These are phyloP conservation scores for Leptosphaerulina australis DNA, from an alignment of 2,329 filamentous ascomycete genomes.

Conservation along the genomic window DNA sequence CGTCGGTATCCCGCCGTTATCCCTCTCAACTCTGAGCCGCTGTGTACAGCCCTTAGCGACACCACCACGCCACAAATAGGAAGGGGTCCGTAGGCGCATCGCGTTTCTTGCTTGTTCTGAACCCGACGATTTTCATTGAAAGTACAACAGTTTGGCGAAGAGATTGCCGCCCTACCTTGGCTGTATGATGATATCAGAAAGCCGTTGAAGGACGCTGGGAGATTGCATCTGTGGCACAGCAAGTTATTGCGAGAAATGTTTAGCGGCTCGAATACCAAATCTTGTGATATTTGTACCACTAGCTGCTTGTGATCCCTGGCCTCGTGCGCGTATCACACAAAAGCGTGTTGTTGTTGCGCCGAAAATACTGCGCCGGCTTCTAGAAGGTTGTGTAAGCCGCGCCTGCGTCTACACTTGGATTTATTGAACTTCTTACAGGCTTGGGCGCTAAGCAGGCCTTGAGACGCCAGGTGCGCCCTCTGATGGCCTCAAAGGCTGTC, in stretches of 20 bases:
- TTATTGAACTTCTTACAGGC: slow-evolving; percentile 27
- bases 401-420: slow-evolving; percentile 12
- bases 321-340: slow-evolving; percentile 24
- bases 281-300: slow-evolving; percentile 16
- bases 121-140: slow-evolving; percentile 30
- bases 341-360: slow-evolving; percentile 12
- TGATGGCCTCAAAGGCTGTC: too few species aligned
- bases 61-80: slow-evolving; percentile 21
- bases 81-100: slow-evolving; percentile 29
- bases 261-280: slow-evolving; percentile 6
- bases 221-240: slow-evolving; percentile 22
- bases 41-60: slow-evolving; percentile 24
- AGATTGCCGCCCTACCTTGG: slow-evolving; percentile 26
- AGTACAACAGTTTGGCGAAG: slow-evolving; percentile 21
- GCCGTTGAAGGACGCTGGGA: slow-evolving; percentile 30
- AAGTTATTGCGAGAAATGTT: slow-evolving; percentile 8
- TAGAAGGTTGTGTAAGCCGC: slow-evolving; percentile 35
- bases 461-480: slow-evolving; percentile 10
- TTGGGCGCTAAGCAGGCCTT: slow-evolving; percentile 28
- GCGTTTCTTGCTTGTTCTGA: slow-evolving; percentile 21
- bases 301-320: background rate
- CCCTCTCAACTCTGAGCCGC: slow-evolving; percentile 10
- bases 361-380: slow-evolving; percentile 36
- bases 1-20: slow-evolving; percentile 18
- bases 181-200: slow-evolving; percentile 32